These are phyloP conservation scores for Neofusicoccum laricinum DNA, from an alignment of 2,329 filamentous ascomycete species.

Conservation along the genomic window DNA sequence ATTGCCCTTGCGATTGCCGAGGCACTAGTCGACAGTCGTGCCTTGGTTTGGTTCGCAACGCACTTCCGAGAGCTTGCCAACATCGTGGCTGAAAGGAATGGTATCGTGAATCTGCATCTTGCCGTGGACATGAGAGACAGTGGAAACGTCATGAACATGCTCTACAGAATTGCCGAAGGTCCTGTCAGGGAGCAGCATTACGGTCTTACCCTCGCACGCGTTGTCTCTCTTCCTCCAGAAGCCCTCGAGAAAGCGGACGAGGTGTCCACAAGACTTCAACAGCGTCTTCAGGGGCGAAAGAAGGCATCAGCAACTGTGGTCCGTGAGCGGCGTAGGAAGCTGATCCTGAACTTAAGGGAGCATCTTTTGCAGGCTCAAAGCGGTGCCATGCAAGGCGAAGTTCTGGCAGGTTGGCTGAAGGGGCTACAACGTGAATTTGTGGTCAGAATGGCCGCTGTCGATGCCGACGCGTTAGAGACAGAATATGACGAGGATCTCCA, in stretches of 20 bases:
- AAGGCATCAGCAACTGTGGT: constrained; percentile 58
- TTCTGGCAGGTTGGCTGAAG: constrained; percentile 62
- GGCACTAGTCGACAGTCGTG: constrained; percentile 71
- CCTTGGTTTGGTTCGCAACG: constrained; percentile 88
- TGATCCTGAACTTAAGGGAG: constrained; percentile 71
- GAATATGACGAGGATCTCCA: neutral
- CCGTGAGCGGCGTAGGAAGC: constrained; percentile 63
- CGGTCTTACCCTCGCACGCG: constrained; percentile 75
- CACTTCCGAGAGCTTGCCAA: constrained; percentile 83
- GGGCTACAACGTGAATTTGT: constrained; percentile 74
- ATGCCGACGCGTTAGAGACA: constrained; percentile 38
- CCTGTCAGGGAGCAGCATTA: constrained; percentile 71
- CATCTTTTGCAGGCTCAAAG: constrained; percentile 66
- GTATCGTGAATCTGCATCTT: constrained; percentile 81
- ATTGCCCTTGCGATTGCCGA: constrained; percentile 91
- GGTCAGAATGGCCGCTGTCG: constrained; percentile 65
- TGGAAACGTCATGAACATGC: constrained; percentile 72
- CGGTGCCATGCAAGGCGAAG: constrained; percentile 62
- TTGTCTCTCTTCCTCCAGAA: constrained; percentile 66
- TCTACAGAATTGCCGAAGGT: constrained; percentile 78
- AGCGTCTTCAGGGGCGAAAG: constrained; percentile 56
- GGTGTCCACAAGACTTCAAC: constrained; percentile 62
- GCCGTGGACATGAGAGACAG: constrained; percentile 61
- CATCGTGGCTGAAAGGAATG: constrained; percentile 70
- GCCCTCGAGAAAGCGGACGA: constrained; percentile 67